These are phyloP conservation scores for Trametes versicolor DNA, from an alignment of 1,284 basidiomycete genomes.

Conservation along the genomic window DNA sequence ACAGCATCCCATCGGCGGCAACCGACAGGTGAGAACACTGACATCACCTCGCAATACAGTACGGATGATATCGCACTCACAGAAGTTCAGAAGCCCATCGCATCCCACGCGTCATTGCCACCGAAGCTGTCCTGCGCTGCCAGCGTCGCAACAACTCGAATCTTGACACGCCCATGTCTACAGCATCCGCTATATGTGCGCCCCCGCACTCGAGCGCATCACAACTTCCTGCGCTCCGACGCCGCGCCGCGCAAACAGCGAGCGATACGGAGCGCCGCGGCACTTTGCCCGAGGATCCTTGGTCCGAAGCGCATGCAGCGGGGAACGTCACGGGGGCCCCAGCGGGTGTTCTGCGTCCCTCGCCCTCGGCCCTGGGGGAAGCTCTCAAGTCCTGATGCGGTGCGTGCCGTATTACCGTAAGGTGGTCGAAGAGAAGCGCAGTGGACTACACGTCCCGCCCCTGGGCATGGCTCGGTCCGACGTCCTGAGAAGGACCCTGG, in stretches of 20 bases:
- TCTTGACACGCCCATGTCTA: slow-evolving; percentile 3
- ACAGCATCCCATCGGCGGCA: not conserved
- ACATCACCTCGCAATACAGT: slow-evolving; percentile 1
- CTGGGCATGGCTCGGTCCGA: not conserved
- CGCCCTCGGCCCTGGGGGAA: not conserved
- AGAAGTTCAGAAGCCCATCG: not conserved
- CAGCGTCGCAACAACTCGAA: not conserved
- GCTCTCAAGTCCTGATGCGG: not conserved
- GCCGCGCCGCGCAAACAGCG: slow-evolving; percentile 17
- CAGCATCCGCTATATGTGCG: not conserved
- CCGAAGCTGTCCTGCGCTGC: too few species aligned
- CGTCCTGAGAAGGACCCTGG: slow-evolving; percentile 7
- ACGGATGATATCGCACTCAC: slow-evolving; percentile 1
- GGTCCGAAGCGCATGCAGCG: not conserved
- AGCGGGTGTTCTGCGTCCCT: slow-evolving; percentile 1
- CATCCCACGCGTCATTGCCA: not conserved
- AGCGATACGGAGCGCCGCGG: not conserved
- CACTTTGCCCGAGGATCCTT: slow-evolving; percentile 14
- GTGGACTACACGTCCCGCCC: not conserved
- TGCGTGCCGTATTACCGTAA: slow-evolving; percentile 1
- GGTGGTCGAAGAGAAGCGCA: slow-evolving; percentile 2
- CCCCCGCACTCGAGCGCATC: not conserved
- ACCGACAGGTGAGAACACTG: not conserved
- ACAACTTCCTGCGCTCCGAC: slow-evolving; percentile 1
- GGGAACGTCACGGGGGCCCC: not conserved